Evolutionary conservation across 345 rosid species (phyloP), one percentile per base, ranked within the genome.

Genomic region (Viola odorata): DNA sequence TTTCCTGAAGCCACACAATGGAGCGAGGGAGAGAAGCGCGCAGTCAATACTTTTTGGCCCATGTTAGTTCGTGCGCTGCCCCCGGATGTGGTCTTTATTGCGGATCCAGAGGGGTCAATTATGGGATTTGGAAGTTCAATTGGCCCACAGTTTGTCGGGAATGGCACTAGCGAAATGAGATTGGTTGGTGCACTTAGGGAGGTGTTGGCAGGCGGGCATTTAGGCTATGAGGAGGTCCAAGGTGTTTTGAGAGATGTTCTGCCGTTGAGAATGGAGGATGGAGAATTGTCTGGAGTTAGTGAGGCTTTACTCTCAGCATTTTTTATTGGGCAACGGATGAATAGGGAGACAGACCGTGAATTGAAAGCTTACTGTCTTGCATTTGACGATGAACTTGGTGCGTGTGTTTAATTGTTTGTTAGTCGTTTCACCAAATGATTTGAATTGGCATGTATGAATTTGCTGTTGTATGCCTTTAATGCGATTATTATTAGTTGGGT

Each of bases 311-410:
- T 92, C 81, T 78, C 98, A 0, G 98, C 98, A 8, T 89, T 92
- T 82, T 80, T 92, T 64, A 92, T 92, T 66, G 98, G 98, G 55
- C 98, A 92, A 51, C 90, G 97, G 45, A 87, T 92, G 98, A 92
- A 87, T 69, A 81, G 96, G 75, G 98, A 92, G 74, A 92, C 96
- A 16, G 94, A 87, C 44, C 82, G 97, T 1, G 97, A 92, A 82
- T 78, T 92, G 77, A 92, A 89, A 81, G 98, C 98, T 3, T 92
- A 83, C 68, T 92, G 98, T 78, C 97, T 92, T 53, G 88, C 97
- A 15, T 92, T 89, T 66, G 98, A 92, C 81, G 94, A 87, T 65
- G 97, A 92, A 73, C 85, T 80, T 66, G 96, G 98, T 89, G 85
- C 51, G 13, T 58, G 7, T 72, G 7, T 72, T n/a, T 41, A 9